A percentile compares a stretch with the other conserved stretches of the same genome.
Conservation (phyloP, 805 yeast species). For the Cyberlindnera euphorbiiphila region DNA sequence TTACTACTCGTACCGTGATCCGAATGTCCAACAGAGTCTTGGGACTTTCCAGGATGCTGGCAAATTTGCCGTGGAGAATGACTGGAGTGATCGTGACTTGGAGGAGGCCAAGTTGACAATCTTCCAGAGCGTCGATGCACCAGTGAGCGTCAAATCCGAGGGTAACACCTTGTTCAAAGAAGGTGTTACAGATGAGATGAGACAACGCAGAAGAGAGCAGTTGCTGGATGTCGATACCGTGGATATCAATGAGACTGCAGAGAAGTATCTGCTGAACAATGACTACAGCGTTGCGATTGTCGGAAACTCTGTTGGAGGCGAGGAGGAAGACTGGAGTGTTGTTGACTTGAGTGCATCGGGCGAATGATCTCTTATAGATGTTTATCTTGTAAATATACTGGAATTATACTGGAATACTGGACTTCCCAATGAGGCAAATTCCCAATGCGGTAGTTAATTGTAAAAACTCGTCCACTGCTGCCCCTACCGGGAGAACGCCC, state of each 20-base stretch:
- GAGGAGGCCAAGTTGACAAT: constrained; percentile 88
- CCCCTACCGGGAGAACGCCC: not conserved
- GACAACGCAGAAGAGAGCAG: constrained; percentile 73
- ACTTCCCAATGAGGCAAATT: not conserved
- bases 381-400: not conserved
- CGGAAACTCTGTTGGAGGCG: constrained; percentile 32
- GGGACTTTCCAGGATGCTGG: constrained; percentile 53
- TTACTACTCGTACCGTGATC: constrained; percentile 91
- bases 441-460: not conserved
- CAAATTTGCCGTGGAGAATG: constrained; percentile 40
- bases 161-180: constrained; percentile 64
- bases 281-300: constrained; percentile 39
- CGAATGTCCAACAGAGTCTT: constrained; percentile 72
- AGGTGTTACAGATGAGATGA: constrained; percentile 72
- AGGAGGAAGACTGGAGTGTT: constrained; percentile 19
- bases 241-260: constrained; percentile 65
- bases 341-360: constrained; percentile 20
- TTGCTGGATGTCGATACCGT: constrained; percentile 60
- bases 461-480: not conserved
- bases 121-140: constrained; percentile 91
- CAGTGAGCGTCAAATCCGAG: constrained; percentile 74
- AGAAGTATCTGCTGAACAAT: constrained; percentile 49
- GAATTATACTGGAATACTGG: not conserved
- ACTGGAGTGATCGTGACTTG: constrained; percentile 60
- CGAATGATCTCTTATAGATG: too few relatives aligned